Percentiles rank a stretch among this genome's conserved stretches.
Evolutionary conservation across 768 basidiomycete species (phyloP).

Genomic region (Austroboletus festivus): DNA sequence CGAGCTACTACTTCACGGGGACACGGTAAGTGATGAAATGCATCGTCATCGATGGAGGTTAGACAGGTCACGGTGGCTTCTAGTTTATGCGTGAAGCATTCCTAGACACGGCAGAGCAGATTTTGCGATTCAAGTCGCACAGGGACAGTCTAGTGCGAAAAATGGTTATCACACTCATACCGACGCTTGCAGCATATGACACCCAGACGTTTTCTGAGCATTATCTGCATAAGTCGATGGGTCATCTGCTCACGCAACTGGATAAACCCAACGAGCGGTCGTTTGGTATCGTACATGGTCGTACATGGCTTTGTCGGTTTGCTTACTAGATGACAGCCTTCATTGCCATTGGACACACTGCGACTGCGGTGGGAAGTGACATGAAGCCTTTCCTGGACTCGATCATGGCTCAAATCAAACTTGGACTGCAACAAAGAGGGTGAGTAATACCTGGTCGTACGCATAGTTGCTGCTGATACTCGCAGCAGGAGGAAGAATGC

Average conservation of each 20-base stretch:
- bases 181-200: constrained; percentile 91
- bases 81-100: constrained; percentile 90
- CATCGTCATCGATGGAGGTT: background rate
- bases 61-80: constrained; percentile 1
- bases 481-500: constrained; percentile 74
- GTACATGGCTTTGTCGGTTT: constrained; percentile 6
- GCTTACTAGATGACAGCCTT: constrained; percentile 56
- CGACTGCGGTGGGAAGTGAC: constrained; percentile 85
- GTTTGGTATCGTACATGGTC: constrained; percentile 63
- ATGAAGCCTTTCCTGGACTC: constrained; percentile 95
- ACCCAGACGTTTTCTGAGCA: constrained; percentile 88
- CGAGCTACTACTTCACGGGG: constrained; percentile 88
- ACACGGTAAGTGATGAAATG: constrained; percentile 61
- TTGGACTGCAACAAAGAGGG: constrained; percentile 86
- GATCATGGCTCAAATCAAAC: constrained; percentile 85
- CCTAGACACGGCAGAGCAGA: constrained; percentile 82
- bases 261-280: constrained; percentile 87
- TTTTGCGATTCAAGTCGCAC: constrained; percentile 83
- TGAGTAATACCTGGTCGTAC: constrained; percentile 32
- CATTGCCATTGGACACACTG: constrained; percentile 94
- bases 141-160: constrained; percentile 86
- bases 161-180: constrained; percentile 94
- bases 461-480: constrained; percentile 2
- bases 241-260: constrained; percentile 80
- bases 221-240: constrained; percentile 93